Base-by-base conservation (phyloP, 176 grass and related monocot genomes). In the Ensete glaucum region DNA sequence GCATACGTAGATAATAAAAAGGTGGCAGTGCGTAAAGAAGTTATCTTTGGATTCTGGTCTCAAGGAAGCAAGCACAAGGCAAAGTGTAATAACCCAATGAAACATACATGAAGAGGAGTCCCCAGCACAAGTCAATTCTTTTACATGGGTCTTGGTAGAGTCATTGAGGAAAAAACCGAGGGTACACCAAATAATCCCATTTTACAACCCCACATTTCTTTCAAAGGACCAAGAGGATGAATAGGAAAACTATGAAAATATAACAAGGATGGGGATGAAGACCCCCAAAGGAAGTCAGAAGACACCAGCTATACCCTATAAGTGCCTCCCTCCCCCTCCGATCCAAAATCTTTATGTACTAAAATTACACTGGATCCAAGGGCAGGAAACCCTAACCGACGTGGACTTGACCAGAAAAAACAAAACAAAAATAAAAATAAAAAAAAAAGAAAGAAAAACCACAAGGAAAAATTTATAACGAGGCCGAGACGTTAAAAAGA, bases 271-370 rank as follows among this genome's bases (percentile, higher is more conserved):
- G 9, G 15, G 26, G 26, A 34, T 4, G 34, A 22, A 43, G 5
- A 14, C 25, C 4, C 43, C 43, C 1, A 50, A 9, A 70, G n/a
- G 10, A 70, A 51, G 17, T 25, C 11, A 23, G 2, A 70, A 50
- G 16, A 51, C 1, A 50, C 67, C 25, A 50, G 50, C 67, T 70
- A 50, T 70, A 70, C 34, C 67, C 67, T 20, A 9, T 70, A 70
- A 11, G 6, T 20, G 67, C 34, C 34, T 43, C 34, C 34, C 34
- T 43, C 34, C 67, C 17, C 63, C 34, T 23, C 67, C 4, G 51
- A 70, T 70, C 67, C 34, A 70, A 50, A 70, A 70, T 50, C 67
- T 50, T 43, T 70, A 70, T 70, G 67, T 70, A 70, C 67, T 51
- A 50, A 43, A 70, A 48, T 70, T 70, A 70, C 67, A 70, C 29